Percentiles rank a stretch among this genome's conserved stretches.
Evolutionary conservation across 2,329 filamentous ascomycete genomes (phyloP).

Genomic region (Diaporthe ampelina): DNA sequence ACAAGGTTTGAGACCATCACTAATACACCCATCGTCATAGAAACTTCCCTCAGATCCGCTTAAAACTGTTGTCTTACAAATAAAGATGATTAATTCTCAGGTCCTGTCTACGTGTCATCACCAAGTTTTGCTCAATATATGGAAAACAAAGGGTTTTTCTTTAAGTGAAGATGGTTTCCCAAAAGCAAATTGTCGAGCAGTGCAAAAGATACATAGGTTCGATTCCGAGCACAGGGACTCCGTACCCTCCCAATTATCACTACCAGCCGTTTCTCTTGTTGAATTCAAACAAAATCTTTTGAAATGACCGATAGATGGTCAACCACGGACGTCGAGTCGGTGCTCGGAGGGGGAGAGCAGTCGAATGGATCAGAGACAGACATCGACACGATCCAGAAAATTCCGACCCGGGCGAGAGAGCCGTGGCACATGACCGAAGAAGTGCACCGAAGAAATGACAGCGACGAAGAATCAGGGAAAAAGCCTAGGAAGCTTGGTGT

Average conservation of each 20-base stretch:
- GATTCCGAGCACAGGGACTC: background rate
- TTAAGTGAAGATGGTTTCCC: background rate
- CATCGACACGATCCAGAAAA: background rate
- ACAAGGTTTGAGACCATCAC: background rate
- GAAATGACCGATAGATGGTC: background rate
- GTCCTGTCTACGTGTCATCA: background rate
- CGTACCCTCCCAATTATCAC: background rate
- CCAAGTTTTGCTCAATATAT: no score
- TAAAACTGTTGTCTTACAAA: background rate
- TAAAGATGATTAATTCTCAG: background rate
- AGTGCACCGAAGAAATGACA: background rate
- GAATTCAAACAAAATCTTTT: no score
- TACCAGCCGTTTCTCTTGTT: background rate
- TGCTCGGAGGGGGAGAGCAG: background rate
- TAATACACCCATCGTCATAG: background rate
- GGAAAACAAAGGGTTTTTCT: no score
- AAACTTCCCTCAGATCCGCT: background rate
- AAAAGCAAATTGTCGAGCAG: background rate
- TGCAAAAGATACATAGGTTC: background rate
- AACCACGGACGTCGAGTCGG: background rate
- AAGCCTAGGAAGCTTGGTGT: slow-evolving; percentile 64
- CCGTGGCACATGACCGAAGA: slow-evolving; percentile 11
- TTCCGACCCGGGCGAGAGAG: background rate
- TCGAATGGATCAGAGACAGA: background rate
- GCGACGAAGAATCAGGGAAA: background rate